These are phyloP conservation scores for Xylariaceae sp. DNA, from an alignment of 2,329 filamentous ascomycete species.

Conservation along the genomic window DNA sequence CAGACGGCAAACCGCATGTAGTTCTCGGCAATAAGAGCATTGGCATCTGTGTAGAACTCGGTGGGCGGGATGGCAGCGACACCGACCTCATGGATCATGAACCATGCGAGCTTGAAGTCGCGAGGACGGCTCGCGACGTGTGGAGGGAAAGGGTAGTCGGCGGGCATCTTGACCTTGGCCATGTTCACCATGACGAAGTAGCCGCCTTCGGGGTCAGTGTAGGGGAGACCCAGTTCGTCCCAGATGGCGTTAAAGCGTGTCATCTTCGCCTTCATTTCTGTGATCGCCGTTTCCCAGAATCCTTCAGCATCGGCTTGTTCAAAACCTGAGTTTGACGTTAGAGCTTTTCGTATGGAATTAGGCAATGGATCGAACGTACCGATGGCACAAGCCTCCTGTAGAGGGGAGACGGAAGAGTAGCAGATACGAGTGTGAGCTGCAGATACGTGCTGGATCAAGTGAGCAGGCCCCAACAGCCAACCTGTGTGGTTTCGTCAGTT, in stretches of 20 bases:
- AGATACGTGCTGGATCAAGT: slow-evolving; percentile 85
- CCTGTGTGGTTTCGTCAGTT: slow-evolving; percentile 39
- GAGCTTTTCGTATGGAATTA: too few species aligned
- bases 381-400: slow-evolving; percentile 91
- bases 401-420: slow-evolving; percentile 85
- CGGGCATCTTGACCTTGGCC: slow-evolving; percentile 76
- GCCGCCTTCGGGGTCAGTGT: slow-evolving; percentile 89
- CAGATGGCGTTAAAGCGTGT: slow-evolving; percentile 78
- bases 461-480: slow-evolving; percentile 84
- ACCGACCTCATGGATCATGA: slow-evolving; percentile 91
- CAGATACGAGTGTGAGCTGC: slow-evolving; percentile 95
- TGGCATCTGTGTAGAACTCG: slow-evolving; percentile 87
- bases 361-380: slow-evolving; percentile 33
- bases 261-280: slow-evolving; percentile 87
- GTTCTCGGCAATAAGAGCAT: slow-evolving; percentile 81
- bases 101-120: slow-evolving; percentile 95
- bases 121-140: slow-evolving; percentile 81
- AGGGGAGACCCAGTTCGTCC: slow-evolving; percentile 69
- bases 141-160: slow-evolving; percentile 79
- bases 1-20: slow-evolving; percentile 95
- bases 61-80: slow-evolving; percentile 95
- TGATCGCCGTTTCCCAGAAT: slow-evolving; percentile 82
- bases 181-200: slow-evolving; percentile 98
- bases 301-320: slow-evolving; percentile 78
- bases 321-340: slow-evolving; percentile 49